These are phyloP conservation scores for Apiospora sp. DNA, from an alignment of 2,329 filamentous ascomycete genomes.

Conservation along the genomic window DNA sequence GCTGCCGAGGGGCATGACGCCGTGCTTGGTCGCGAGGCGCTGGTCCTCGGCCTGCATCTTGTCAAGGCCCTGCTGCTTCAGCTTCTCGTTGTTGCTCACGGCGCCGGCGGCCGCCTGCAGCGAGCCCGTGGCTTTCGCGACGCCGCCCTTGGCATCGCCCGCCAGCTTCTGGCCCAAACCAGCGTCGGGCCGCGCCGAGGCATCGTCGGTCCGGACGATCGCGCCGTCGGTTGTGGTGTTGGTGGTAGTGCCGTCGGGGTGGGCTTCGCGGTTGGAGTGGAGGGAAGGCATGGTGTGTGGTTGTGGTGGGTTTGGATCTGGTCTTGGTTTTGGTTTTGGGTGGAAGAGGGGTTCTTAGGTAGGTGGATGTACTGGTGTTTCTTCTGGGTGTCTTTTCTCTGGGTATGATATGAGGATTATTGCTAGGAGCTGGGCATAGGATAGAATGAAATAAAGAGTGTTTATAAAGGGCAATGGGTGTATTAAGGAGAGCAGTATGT, in stretches of 20 bases:
- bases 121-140: constrained; percentile 34
- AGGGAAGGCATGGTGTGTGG: neutral
- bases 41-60: constrained; percentile 40
- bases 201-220: constrained; percentile 32
- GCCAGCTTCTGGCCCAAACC: constrained; percentile 36
- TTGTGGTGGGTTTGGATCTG: neutral
- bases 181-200: constrained; percentile 33
- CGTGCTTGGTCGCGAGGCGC: constrained; percentile 35
- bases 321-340: neutral
- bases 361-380: neutral
- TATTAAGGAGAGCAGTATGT: neutral
- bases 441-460: neutral
- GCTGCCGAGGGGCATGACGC: constrained; percentile 35
- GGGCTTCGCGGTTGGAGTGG: constrained; percentile 21
- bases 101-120: constrained; percentile 35
- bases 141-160: constrained; percentile 35
- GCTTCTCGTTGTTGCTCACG: constrained; percentile 31
- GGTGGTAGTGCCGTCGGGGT: constrained; percentile 26
- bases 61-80: constrained; percentile 34
- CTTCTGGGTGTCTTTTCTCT: neutral
- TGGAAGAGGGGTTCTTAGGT: neutral
- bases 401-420: neutral
- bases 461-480: neutral
- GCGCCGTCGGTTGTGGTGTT: constrained; percentile 31
- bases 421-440: neutral